A percentile compares a stretch with the other conserved stretches of the same genome.
Evolutionary conservation across 208 protist genomes (phyloP).

Genomic region (Trypanosoma mega): DNA sequence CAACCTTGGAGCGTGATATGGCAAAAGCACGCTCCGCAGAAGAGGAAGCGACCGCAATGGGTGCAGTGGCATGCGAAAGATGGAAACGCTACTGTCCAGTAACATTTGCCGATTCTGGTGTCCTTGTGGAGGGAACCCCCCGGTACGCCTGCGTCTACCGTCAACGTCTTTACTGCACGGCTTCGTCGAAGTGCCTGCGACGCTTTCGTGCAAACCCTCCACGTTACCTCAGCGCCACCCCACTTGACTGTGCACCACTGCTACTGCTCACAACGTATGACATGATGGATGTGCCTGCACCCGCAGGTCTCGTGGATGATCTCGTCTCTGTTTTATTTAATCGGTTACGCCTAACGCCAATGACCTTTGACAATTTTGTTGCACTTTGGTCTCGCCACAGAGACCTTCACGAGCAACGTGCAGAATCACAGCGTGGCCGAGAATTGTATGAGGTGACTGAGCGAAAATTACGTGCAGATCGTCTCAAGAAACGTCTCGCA

Average conservation of each 20-base stretch:
- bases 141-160: slow-evolving; percentile 67
- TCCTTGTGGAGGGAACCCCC: slow-evolving; percentile 72
- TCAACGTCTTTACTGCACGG: slow-evolving; percentile 56
- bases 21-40: slow-evolving; percentile 35
- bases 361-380: slow-evolving; percentile 36
- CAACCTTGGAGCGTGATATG: slow-evolving; percentile 26
- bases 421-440: slow-evolving; percentile 22
- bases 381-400: slow-evolving; percentile 26
- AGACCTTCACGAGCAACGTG: slow-evolving; percentile 36
- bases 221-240: slow-evolving; percentile 43
- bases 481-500: slow-evolving; percentile 55
- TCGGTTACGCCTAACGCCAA: slow-evolving; percentile 38
- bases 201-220: slow-evolving; percentile 65
- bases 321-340: slow-evolving; percentile 29
- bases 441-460: slow-evolving; percentile 42
- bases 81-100: slow-evolving; percentile 89
- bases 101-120: slow-evolving; percentile 54
- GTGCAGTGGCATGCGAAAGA: slow-evolving; percentile 29
- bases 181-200: slow-evolving; percentile 45
- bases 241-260: slow-evolving; percentile 36
- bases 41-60: slow-evolving; percentile 33
- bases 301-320: slow-evolving; percentile 2
- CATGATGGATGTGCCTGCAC: slow-evolving; percentile 10
- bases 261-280: slow-evolving; percentile 58
- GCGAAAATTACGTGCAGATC: slow-evolving; percentile 53